Percentiles rank a stretch among this genome's conserved stretches.
Conservation (phyloP, 1,139 yeast genomes). For the Diutina siamensis region DNA sequence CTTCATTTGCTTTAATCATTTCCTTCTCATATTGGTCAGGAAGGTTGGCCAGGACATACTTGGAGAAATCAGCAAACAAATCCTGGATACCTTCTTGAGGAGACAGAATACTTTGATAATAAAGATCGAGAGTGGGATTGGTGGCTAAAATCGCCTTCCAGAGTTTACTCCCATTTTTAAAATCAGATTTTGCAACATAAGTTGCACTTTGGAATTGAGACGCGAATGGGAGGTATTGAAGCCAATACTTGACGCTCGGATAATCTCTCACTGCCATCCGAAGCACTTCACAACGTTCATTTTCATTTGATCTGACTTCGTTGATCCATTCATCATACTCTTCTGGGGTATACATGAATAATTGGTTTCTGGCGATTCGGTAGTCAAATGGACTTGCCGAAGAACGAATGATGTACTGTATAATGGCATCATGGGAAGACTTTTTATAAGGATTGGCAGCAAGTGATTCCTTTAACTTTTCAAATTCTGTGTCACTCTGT, state of each 20-base stretch:
- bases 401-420: too few relatives aligned
- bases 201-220: conserved; percentile 7
- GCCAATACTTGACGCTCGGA: conserved; percentile 11
- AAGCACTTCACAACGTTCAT: not conserved
- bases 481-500: not conserved
- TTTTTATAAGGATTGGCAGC: not conserved
- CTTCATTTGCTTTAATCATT: conserved; percentile 28
- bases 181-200: conserved; percentile 17
- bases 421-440: not conserved
- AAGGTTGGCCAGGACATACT: conserved; percentile 25
- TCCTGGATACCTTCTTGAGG: conserved; percentile 34
- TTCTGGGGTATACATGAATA: conserved; percentile 13
- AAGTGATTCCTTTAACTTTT: not conserved
- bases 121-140: conserved; percentile 12
- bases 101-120: conserved; percentile 22
- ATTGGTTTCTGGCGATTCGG: conserved; percentile 6
- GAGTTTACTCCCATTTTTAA: conserved; percentile 20
- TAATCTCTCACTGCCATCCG: conserved; percentile 10
- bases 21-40: conserved; percentile 24
- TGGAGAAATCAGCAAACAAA: conserved; percentile 32
- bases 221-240: conserved; percentile 10
- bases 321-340: conserved; percentile 20
- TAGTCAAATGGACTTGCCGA: too few relatives aligned
- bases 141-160: conserved; percentile 21
- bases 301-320: conserved; percentile 9